Base-by-base conservation (phyloP, 2,329 filamentous ascomycete species). In the Xylariaceae sp. region DNA sequence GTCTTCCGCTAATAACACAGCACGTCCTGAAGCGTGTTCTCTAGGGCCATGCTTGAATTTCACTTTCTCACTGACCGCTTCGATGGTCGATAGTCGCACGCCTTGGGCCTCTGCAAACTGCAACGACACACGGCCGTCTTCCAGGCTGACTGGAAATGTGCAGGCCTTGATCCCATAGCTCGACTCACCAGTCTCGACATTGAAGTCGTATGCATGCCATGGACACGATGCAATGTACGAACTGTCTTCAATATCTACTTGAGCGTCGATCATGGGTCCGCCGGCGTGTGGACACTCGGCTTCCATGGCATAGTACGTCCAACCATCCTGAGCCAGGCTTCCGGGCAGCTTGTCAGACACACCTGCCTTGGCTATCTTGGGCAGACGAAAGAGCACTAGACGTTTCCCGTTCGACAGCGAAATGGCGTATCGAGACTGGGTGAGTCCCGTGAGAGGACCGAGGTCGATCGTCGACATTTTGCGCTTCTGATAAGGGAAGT, bases 191-290 rank as follows among this genome's bases (percentile, higher is more conserved):
- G 64, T 67, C 47, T 67, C 62, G 36, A 67, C 61, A 35, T 67
- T 67, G 40, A 67, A 67, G 43, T 67, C 64, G 42, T 67, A 67
- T 3, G 64, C 64, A 46, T 67, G 64, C 64, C 64, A 67, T 11
- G 64, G 64, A 38, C 64, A 67, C 2, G 63, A 65, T 13, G 57
- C 63, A 16, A 67, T 48, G 39, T 67, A 67, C 2, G 61, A 61
- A 0, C 63, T 66, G 37, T 67, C 64, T 37, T 67, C 64, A 33
- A 67, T 67, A 34, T 67, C 64, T 16, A 67, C 56, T 6, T 59
- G 55, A 1, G 63, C 62, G 13, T 66, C 62, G 5, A 56, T 49
- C 63, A 67, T 65, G 1, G 64, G 64, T 0, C 64, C 64, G 7
- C 64, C 64, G 0, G 64, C 63, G 39, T 67, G 64, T 2, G 64